Evolutionary conservation across 306 rosid species (phyloP).

Genomic region (Sphenostylis stenocarpa): DNA sequence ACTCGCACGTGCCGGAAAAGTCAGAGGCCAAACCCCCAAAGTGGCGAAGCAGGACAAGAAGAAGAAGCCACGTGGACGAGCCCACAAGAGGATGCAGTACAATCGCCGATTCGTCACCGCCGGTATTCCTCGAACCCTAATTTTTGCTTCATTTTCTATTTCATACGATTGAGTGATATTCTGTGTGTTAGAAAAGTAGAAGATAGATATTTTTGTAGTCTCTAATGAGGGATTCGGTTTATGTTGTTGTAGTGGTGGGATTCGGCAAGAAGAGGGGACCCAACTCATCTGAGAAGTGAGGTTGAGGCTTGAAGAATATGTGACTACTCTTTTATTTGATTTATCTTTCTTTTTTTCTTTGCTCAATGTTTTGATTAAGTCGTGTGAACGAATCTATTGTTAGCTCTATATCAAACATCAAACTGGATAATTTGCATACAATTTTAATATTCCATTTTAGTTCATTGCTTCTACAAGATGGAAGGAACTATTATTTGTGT

Average conservation of each 20-base stretch:
- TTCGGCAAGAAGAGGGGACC: conserved; percentile 50
- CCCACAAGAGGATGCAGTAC: conserved; percentile 49
- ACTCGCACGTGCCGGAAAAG: conserved; percentile 46
- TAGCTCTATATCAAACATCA: conserved; percentile 24
- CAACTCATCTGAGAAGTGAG: conserved; percentile 45
- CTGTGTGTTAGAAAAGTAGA: background rate
- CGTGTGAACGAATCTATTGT: background rate
- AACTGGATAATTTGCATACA: background rate
- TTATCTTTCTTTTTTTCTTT: background rate
- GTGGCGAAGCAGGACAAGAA: conserved; percentile 46
- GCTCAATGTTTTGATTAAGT: background rate
- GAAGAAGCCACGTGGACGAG: conserved; percentile 50
- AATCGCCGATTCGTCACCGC: conserved; percentile 49
- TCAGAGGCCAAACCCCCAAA: conserved; percentile 46
- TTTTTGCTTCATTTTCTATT: background rate
- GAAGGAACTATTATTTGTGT: too few species aligned
- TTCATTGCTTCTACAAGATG: background rate
- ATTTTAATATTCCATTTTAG: background rate
- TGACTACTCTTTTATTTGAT: background rate
- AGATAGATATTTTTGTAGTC: background rate
- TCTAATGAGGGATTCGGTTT: background rate
- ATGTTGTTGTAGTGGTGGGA: conserved; percentile 29
- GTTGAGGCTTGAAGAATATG: background rate
- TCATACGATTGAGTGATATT: background rate
- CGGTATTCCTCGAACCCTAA: conserved; percentile 29